Evolutionary conservation across 2,329 filamentous ascomycete genomes (phyloP), one percentile per base, ranked within the genome.

Genomic region (Chalaropsis thielavioides): DNA sequence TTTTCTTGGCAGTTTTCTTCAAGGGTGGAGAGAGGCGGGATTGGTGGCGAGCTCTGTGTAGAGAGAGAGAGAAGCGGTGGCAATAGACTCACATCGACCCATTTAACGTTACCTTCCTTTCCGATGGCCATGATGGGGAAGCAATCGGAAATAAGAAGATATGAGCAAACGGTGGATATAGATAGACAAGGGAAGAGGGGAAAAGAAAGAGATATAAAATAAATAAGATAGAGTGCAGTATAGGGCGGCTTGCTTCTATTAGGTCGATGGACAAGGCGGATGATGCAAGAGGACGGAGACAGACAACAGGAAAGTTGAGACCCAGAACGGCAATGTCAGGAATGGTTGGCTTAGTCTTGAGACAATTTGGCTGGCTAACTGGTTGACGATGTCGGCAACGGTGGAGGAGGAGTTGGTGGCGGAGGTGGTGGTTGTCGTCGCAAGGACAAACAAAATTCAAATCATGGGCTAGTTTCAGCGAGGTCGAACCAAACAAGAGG

Each of bases 51-150:
- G 35, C 40, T 35, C 19, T 35, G 2, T 22, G 35, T 24, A 10
- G 6, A 43, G 31, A 24, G 19, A 46, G 64, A 10, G 6, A 43
- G 31, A 24, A 31, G 59, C 64, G 62, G 61, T 62, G 59, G 10
- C 59, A 43, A 56, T 66, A 58, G 41, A 77, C 80, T 72, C 75
- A 83, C 81, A 76, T 83, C 81, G 49, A 83, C 80, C 81, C 81
- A 83, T 75, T 83, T 83, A 24, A 83, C 80, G 68, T 81, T 81
- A 68, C 76, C 74, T 71, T 78, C 76, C 66, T 73, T 76, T 58
- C 76, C 76, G 63, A 77, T 75, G 31, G 75, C 72, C 76, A 78
- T 78, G 40, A 11, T 41, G n/a, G 7, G 19, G 17, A 13, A 19
- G 31, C 19, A 17, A 43, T 19, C 11, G 38, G 27, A 31, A 31